phyloP scores from a whole-genome alignment of 1,284 basidiomycete genomes.

The Naganishia albida region DNA sequence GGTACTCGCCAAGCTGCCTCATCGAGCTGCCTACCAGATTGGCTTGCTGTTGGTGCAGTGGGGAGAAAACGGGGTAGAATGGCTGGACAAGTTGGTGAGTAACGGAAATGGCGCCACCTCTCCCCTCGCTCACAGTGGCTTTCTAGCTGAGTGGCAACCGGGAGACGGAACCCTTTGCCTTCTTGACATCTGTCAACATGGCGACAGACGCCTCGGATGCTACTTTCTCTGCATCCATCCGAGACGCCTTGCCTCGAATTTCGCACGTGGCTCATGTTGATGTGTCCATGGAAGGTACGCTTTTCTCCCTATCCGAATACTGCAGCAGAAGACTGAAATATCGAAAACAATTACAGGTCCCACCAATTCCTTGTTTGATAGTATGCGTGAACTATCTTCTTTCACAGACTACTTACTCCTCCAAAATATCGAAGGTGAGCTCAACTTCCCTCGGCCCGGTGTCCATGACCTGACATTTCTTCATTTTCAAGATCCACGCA shows the following conservation, averaged over 20 bases:
- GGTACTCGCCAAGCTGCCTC: not conserved
- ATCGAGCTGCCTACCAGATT: conserved; percentile 23
- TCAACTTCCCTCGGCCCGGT: too few species aligned
- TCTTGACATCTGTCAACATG: conserved; percentile 15
- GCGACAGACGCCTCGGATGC: conserved; percentile 22
- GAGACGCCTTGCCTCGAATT: conserved; percentile 21
- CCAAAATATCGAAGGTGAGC: conserved; percentile 23
- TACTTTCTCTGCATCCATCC: conserved; percentile 7
- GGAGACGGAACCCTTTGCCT: conserved; percentile 1
- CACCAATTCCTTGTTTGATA: conserved; percentile 5
- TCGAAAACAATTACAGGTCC: not conserved
- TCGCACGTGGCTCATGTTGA: conserved; percentile 7
- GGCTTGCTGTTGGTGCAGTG: conserved; percentile 19
- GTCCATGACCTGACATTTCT: not conserved
- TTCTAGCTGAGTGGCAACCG: not conserved
- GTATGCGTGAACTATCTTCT: conserved; percentile 3
- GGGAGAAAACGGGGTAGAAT: conserved; percentile 3
- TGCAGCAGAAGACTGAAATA: not conserved
- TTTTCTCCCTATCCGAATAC: not conserved
- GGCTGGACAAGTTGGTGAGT: conserved; percentile 12
- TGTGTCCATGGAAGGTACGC: conserved; percentile 23
- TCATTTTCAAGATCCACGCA: conserved; percentile 3
- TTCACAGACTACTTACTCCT: conserved; percentile 17
- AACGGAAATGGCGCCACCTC: not conserved
- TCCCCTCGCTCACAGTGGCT: not conserved